phyloP scores from a whole-genome alignment of 2,329 filamentous ascomycete genomes.

The Colletotrichum aenigma region DNA sequence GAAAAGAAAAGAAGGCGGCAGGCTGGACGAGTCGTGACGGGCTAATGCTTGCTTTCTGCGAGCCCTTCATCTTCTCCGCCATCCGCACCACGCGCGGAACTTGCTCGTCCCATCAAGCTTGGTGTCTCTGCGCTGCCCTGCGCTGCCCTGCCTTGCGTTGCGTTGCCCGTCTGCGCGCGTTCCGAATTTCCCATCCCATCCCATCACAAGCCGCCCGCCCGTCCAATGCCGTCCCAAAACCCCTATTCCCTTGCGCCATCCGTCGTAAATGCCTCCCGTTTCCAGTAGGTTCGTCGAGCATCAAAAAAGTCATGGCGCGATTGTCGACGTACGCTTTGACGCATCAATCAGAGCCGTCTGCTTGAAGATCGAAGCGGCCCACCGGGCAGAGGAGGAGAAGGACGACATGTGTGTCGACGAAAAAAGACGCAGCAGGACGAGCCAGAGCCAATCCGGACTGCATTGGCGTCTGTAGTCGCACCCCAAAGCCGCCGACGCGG shows the following conservation, averaged over 20 bases:
- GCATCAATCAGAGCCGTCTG: background rate
- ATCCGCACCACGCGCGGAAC: constrained; percentile 3
- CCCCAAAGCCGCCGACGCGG: background rate
- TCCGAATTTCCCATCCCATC: background rate
- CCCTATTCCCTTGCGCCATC: background rate
- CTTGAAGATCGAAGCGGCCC: background rate
- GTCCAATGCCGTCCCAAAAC: background rate
- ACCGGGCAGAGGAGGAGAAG: background rate
- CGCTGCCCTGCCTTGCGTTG: background rate
- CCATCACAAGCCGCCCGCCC: background rate
- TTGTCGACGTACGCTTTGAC: background rate
- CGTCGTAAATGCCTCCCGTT: background rate
- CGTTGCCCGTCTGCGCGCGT: background rate
- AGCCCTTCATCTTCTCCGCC: background rate
- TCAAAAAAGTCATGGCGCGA: constrained; percentile 8
- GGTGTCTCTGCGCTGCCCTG: background rate
- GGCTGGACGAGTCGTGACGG: background rate
- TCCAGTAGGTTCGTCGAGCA: constrained; percentile 9
- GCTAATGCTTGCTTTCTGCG: background rate
- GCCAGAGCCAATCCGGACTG: background rate
- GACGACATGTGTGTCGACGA: background rate
- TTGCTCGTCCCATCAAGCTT: constrained; percentile 5
- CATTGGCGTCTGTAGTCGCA: background rate
- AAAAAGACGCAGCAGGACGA: background rate
- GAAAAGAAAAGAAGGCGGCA: constrained; percentile 8